Evolutionary conservation across 2,329 filamentous ascomycete genomes (phyloP).

Genomic region (Alternaria arborescens): DNA sequence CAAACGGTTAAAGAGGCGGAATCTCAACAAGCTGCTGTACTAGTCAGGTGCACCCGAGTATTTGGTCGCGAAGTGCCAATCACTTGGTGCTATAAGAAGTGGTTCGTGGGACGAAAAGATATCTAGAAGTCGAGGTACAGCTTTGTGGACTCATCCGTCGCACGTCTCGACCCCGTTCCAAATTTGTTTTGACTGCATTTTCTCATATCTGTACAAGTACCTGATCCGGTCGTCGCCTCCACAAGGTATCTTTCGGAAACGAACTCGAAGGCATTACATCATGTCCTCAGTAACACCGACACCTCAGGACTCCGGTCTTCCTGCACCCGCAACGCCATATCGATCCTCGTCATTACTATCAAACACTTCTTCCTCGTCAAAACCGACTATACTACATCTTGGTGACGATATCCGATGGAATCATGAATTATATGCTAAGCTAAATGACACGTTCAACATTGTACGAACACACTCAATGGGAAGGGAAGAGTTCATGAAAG

Average conservation of each 20-base stretch:
- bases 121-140: background rate
- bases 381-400: slow-evolving; percentile 54
- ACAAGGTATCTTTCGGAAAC: background rate
- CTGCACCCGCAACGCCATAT: slow-evolving; percentile 15
- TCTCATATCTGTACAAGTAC: background rate
- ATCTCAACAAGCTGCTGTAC: background rate
- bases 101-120: background rate
- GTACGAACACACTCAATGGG: slow-evolving; percentile 51
- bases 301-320: slow-evolving; percentile 34
- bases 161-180: no score
- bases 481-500: slow-evolving; percentile 52
- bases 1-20: background rate
- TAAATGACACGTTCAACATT: slow-evolving; percentile 50
- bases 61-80: background rate
- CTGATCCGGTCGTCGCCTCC: background rate
- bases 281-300: slow-evolving; percentile 41
- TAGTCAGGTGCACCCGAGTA: background rate
- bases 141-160: background rate
- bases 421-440: slow-evolving; percentile 51
- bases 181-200: background rate
- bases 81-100: background rate
- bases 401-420: slow-evolving; percentile 58
- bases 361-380: slow-evolving; percentile 17
- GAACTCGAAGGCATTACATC: background rate
- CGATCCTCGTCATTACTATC: background rate